Base-by-base conservation (phyloP, 257 asterid species). In the Ehretia macrophylla region DNA sequence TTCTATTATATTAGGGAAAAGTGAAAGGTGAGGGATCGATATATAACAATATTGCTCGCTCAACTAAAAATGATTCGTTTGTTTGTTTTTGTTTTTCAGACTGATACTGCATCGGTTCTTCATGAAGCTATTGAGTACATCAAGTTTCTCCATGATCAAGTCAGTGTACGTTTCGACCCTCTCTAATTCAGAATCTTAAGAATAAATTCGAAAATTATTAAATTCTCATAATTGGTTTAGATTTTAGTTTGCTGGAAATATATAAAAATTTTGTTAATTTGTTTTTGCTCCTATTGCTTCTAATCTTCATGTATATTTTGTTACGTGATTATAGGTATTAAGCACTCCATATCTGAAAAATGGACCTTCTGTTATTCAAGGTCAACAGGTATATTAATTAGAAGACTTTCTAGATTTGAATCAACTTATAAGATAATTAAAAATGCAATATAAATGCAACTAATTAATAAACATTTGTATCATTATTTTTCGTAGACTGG, bases 61-160 rank as follows among this genome's bases (percentile, higher is more conserved):
- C n/a, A n/a, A n/a, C n/a, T n/a, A n/a, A n/a, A n/a, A n/a, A n/a
- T n/a, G n/a, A n/a, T n/a, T n/a, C 53, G 6, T 27, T 27, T 27
- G 4, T 27, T 27, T 27, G 35, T 27, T n/a, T n/a, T n/a, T 27
- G 35, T 27, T 27, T 27, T 74, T 48, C 85, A 90, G 97, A 90
- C 96, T 55, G 97, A 90, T 78, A 90, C 96, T 27, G 97, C 96
- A 12, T 90, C 95, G 20, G 96, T 90, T 65, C 97, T 90, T 45
- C 91, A 90, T 42, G 97, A 90, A 80, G 97, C 95, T 19, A 79
- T 87, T 58, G 95, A 83, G 61, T 87, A 81, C 83, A 87, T 90
- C 86, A 87, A 79, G 69, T 85, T 78, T 51, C 96, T 87, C 73
- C 96, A 90, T 49, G 95, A 81, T 79, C 96, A 90, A 90, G 95